Evolutionary conservation across 306 rosid species (phyloP).

Genomic region (Leucaena leucocephala): DNA sequence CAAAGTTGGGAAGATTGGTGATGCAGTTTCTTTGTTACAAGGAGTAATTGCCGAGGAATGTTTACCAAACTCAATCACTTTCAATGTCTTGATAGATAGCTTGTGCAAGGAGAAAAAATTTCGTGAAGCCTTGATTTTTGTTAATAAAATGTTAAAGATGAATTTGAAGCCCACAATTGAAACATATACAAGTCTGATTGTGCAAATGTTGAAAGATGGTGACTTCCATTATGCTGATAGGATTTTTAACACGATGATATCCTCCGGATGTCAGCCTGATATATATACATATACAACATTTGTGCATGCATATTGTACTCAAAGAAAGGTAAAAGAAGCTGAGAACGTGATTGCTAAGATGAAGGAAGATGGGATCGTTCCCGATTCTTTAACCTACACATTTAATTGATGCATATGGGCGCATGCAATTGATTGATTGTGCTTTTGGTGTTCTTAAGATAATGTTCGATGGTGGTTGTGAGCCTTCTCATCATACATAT

Average conservation of each 20-base stretch:
- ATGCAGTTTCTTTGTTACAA: conserved; percentile 54
- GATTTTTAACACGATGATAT: conserved; percentile 47
- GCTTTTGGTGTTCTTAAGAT: conserved; percentile 67
- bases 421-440: conserved; percentile 48
- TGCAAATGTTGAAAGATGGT: conserved; percentile 59
- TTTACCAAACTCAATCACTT: conserved; percentile 58
- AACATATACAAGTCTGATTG: conserved; percentile 58
- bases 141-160: conserved; percentile 54
- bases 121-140: conserved; percentile 52
- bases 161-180: conserved; percentile 54
- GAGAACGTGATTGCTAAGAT: conserved; percentile 57
- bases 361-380: conserved; percentile 53
- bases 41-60: conserved; percentile 65
- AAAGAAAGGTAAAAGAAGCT: conserved; percentile 62
- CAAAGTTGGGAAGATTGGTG: conserved; percentile 58
- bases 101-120: conserved; percentile 53
- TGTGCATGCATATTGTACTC: conserved; percentile 63
- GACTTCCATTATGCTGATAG: conserved; percentile 48
- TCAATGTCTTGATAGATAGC: conserved; percentile 61
- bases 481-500: conserved; percentile 63
- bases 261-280: conserved; percentile 58
- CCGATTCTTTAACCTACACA: conserved; percentile 60
- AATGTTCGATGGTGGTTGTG: conserved; percentile 67
- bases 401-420: conserved; percentile 58
- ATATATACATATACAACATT: conserved; percentile 50